Evolutionary conservation across 108 stramenopile genomes (phyloP).

Genomic region (Licmophora abbreviata): DNA sequence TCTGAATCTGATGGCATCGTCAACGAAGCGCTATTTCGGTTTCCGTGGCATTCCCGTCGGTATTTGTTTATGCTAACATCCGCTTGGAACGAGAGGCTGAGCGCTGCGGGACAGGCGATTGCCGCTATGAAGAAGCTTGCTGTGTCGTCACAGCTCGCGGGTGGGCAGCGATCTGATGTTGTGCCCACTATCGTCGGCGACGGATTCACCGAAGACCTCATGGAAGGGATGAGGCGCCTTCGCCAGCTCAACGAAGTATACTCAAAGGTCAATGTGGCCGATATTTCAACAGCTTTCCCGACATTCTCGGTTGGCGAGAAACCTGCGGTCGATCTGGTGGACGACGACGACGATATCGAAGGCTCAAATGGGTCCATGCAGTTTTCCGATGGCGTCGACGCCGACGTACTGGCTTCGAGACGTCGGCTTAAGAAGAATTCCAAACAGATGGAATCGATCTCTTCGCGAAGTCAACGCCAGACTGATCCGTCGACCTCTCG

Average conservation of each 20-base stretch:
- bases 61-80: constrained; percentile 77
- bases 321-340: constrained; percentile 37
- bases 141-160: constrained; percentile 14
- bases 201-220: constrained; percentile 62
- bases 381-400: constrained; percentile 74
- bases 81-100: constrained; percentile 86
- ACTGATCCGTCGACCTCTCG: constrained; percentile 10
- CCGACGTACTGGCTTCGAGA: constrained; percentile 82
- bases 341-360: constrained; percentile 67
- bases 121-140: constrained; percentile 82
- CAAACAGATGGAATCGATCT: neutral
- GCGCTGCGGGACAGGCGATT: constrained; percentile 74
- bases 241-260: constrained; percentile 73
- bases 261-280: constrained; percentile 57
- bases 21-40: constrained; percentile 32
- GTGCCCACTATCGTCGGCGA: constrained; percentile 48
- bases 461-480: neutral
- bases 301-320: constrained; percentile 39
- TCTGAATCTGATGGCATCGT: constrained; percentile 16
- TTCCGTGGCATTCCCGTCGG: constrained; percentile 56
- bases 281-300: constrained; percentile 46
- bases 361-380: constrained; percentile 43
- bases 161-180: constrained; percentile 39
- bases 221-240: constrained; percentile 70
- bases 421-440: constrained; percentile 32